Conservation (phyloP, 2,329 filamentous ascomycete species). For the Ascochyta rabiei region DNA sequence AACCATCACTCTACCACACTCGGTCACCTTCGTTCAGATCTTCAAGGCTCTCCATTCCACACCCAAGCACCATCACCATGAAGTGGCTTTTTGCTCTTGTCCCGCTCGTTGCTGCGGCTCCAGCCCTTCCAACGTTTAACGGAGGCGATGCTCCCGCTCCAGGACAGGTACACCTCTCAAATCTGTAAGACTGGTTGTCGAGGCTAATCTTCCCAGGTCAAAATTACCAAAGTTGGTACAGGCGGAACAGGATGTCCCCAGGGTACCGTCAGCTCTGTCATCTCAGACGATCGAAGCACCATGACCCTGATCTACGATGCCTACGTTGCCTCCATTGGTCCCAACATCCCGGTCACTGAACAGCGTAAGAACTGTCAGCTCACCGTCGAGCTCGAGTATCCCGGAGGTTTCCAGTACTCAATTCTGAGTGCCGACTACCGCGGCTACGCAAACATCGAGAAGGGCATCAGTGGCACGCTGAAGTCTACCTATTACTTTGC, state of each 20-base stretch:
- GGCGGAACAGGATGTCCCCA: constrained; percentile 57
- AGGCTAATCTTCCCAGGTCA: constrained; percentile 43
- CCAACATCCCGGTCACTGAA: constrained; percentile 50
- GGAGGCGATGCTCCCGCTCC: constrained; percentile 38
- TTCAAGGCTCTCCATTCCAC: constrained; percentile 19
- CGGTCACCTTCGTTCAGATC: constrained; percentile 22
- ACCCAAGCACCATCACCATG: constrained; percentile 39
- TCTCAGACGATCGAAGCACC: constrained; percentile 52
- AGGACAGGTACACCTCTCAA: constrained; percentile 29
- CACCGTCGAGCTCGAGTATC: constrained; percentile 59
- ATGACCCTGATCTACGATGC: constrained; percentile 61
- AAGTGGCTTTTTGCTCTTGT: constrained; percentile 47
- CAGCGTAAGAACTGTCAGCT: constrained; percentile 62
- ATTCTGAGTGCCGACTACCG: constrained; percentile 60
- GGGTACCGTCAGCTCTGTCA: constrained; percentile 51
- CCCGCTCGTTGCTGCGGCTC: constrained; percentile 40
- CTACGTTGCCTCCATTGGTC: constrained; percentile 59
- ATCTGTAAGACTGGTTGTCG: not conserved
- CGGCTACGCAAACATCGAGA: constrained; percentile 56
- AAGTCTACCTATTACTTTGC: constrained; percentile 63
- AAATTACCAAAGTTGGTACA: constrained; percentile 53
- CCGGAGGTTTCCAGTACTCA: constrained; percentile 60
- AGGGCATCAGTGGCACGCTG: constrained; percentile 55
- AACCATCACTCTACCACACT: constrained; percentile 32
- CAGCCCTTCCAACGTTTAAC: constrained; percentile 18